Base-by-base conservation (phyloP, 495 filamentous ascomycete genomes). In the Lasiosphaeriaceae sp. region DNA sequence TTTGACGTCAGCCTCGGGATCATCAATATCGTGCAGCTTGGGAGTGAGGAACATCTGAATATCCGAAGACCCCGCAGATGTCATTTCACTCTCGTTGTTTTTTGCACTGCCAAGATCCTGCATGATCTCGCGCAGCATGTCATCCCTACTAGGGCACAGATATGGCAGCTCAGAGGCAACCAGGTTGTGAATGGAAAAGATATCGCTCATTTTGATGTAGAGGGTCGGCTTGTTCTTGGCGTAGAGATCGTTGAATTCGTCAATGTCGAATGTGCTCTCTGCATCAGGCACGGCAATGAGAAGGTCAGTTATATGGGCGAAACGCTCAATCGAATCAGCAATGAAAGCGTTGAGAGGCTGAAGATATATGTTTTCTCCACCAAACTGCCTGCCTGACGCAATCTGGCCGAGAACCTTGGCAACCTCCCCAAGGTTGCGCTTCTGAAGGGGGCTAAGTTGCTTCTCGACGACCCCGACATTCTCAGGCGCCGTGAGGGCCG, bases 171-270 rank as follows among this genome's bases (percentile, higher is more conserved):
- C 90, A 20, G 85, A 80, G 26, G 89, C 85, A 45, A 97, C 81
- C 35, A 97, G 83, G 49, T 87, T 89, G 65, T 99, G 94, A 54
- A 99, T 92, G 20, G 95, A 88, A 71, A 97, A 97, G 56, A 99
- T 90, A 70, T 99, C 94, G 16, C 88, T 83, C 86, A 97, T 91
- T 72, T 99, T 99, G 72, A 99, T 96, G 75, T 96, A 99, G 19
- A 99, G 77, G 2, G 93, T 97, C 2, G 94, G 94, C 66, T 96
- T 96, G 50, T 90, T 92, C 64, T 93, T 90, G 47, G 93, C 87
- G 64, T 97, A 97, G 23, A 97, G 82, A 65, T 99, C 94, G 62
- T 97, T 96, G 80, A 93, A 97, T 60, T 97, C 93, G 67, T 97
- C 94, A 66, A 97, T 97, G 67, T 97, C 95, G 68, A 96, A 98